Base-by-base conservation (phyloP, 164 flowering plant genomes). In the Liriodendron chinense region DNA sequence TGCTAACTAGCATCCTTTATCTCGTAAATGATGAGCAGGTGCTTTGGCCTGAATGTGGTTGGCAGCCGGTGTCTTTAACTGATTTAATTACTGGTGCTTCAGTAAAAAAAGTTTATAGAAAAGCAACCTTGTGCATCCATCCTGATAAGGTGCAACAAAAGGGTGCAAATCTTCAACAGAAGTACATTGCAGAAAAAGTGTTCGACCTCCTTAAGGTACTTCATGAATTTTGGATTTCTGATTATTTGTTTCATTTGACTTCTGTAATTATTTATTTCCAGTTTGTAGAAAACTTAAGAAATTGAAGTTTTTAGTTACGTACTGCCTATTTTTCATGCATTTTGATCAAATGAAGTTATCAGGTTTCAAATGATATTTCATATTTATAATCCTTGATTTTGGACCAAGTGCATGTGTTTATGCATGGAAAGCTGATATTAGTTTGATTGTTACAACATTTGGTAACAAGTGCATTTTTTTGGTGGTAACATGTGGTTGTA, bases 111-210 rank as follows among this genome's bases (percentile, higher is more conserved):
- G 93, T 85, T 18, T 96, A 90, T 75, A 85, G 85, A 69, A 96
- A 90, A 82, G 97, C 99, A 69, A 87, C 92, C 65, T 82, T 96
- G 71, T 90, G 80, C 70, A 78, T 96, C 76, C 99, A 96, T 82
- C 98, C 99, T 25, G 98, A 96, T 82, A 96, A 96, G 83, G 97
- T 96, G 78, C 99, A 96, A 72, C 98, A 94, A 83, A 96, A 86
- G 86, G 99, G 98, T 71, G 97, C 98, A 65, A 91, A 65, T 83
- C 77, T 89, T 79, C 85, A 89, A 71, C 97, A 96, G 74, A 91
- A 92, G 78, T 94, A 86, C 78, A 84, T 86, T 64, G 98, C 97
- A 25, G 99, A 96, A 78, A 94, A 94, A 86, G 97, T 92, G 72
- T 96, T 96, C 75, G 94, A 94, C 82, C 81, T 94, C 50, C 95